Evolutionary conservation across 2,329 filamentous ascomycete genomes (phyloP), one percentile per base, ranked within the genome.

Genomic region (Fusarium ramigenum): DNA sequence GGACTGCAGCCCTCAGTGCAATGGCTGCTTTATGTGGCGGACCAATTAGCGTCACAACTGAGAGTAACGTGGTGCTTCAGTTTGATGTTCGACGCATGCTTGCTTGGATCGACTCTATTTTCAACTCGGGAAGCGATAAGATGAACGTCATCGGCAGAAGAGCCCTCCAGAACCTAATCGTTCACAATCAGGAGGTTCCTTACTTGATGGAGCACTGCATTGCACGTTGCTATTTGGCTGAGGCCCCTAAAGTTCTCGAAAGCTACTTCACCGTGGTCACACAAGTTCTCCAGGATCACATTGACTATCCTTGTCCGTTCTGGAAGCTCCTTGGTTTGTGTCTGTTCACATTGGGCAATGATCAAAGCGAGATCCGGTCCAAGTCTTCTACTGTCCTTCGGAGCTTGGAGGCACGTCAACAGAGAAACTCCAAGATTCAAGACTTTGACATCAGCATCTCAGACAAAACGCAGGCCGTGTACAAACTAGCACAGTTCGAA

Each of bases 391-490:
- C 92, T 54, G 86, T 98, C 37, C 86, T 99, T 18, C 90, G 95
- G 44, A 91, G 91, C 0, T 85, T 98, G 4, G 96, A 98, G 81
- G 91, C 95, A 74, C 90, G 94, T 30, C 93, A 96, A 73, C 83
- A 83, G 6, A 86, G 93, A 74, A 96, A 91, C 73, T 97, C 96
- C 3, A 97, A 97, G 79, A 91, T 99, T 11, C 94, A 97, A 79
- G 96, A 99, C 80, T 97, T 98, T 66, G 96, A 99, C 78, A 98
- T 99, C 77, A 98, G 95, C 80, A 96, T 99, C 65, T 97, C 96
- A 1, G 97, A 99, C 83, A 98, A 98, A 83, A 99, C 97, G 0
- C 97, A 97, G 74, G 95, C 96, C 1, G 96, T 99, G 6, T 99
- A 98, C 83, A 99, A 99, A 83, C 87, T 97, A 49, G 96, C 97